Evolutionary conservation across 208 protist species (phyloP), one percentile per base, ranked within the genome.

Genomic region (Leishmania mexicana): DNA sequence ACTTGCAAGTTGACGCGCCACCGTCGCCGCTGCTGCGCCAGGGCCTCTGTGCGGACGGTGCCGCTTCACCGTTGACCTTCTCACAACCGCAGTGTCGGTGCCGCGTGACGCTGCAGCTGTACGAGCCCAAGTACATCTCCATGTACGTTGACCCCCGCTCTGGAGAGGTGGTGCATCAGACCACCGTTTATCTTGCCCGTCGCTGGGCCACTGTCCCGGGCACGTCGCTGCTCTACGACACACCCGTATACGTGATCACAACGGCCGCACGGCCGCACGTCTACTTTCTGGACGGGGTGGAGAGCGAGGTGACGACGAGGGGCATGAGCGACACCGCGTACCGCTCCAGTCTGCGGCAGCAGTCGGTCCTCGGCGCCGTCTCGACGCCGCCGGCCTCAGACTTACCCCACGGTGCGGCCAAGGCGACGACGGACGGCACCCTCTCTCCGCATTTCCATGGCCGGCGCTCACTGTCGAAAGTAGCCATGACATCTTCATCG

Each of bases 231-330:
- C 83, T 95, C 49, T 95, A 92, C 80, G 76, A 88, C 54, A 87
- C 84, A 19, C 86, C 90, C 6, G 93, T 96, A 38, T 96, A 92
- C 78, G 89, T 96, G 7, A 80, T 96, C 73, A 67, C 84, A 8
- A 67, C 86, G 17, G 47, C 87, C 0, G 80, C 84, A 19, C 58
- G 91, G 82, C 79, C 74, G 31, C 93, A 96, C 70, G 85, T 96
- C 3, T 96, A 94, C 83, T 75, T 88, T 1, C 84, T 95, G 35
- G 93, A 94, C 67, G 88, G 91, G 53, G 71, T 24, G 28, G 47
- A 40, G n/a, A 15, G n/a, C 17, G 73, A 40, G 49, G 73, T 76
- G 73, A 58, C 40, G 51, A 28, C 38, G 3, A 19, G 21, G 28
- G 40, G 10, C 8, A 31, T 47, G 5, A n/a, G 70, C 70, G 70